Base-by-base conservation (phyloP, 345 rosid genomes). In the Citrus hindsii region DNA sequence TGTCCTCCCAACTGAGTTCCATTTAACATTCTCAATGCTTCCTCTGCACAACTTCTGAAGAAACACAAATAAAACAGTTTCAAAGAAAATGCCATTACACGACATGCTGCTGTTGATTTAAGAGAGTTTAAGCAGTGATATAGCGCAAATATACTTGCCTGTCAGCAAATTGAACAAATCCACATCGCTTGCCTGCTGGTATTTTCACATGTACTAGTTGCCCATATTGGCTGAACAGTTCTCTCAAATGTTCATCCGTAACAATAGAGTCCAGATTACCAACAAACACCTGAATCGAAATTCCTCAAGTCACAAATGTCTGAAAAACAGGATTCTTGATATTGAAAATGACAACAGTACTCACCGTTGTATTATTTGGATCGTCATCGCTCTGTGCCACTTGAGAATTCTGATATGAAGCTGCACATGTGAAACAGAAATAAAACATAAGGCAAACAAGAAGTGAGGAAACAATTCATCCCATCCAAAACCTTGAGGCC, bases 361-460 rank as follows among this genome's bases (percentile, higher is more conserved):
- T 79, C 88, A 94, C 98, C 71, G 97, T 95, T 74, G 97, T 95
- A 81, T 95, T 95, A 86, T 81, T 92, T 38, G 98, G 98, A 82
- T 95, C 98, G 69, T 79, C 84, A 66, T 95, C 99, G 77, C 66
- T 83, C 78, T 84, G 93, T 79, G 83, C 73, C 82, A 87, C 88
- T 79, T 90, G 89, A 73, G 86, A 76, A 82, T 81, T 87, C 89
- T 86, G 92, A 85, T 86, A 88, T n/a, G 97, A 89, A 78, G 91
- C 99, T 95, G 97, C 94, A 89, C 58, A 71, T 30, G 73, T 79
- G 68, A 83, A 82, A 65, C 62, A 78, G 75, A 81, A 42, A 48
- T 27, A 58, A 64, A 62, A 79, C 33, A 73, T 67, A 73, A 77
- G 65, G 46, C 18, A 56, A 74, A 33, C 2, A 5, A 53, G 8